Base-by-base conservation (phyloP, 2,329 filamentous ascomycete genomes). In the Tolypocladium pustulatum region DNA sequence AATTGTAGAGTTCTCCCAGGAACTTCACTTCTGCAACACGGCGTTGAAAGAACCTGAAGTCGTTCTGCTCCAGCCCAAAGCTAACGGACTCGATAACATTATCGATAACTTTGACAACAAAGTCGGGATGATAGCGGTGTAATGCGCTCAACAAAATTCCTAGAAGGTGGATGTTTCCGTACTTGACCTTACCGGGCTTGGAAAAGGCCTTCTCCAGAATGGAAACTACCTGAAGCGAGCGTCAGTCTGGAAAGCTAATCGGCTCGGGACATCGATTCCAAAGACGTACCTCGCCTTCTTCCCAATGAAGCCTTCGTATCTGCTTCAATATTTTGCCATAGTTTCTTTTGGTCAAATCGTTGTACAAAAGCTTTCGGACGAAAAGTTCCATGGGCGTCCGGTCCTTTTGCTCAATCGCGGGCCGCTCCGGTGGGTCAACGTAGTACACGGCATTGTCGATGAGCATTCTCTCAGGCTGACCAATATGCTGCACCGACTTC, bases 361-460 rank as follows among this genome's bases (percentile, higher is more conserved):
- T 77, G 68, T 97, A 99, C 62, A 99, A 82, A 55, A 99, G 80
- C 74, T 96, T 96, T 54, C 92, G 88, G 60, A 99, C 86, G 69
- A 95, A 99, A 32, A 95, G 80, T 65, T 99, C 93, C 69, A 94
- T 89, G 0, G 94, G 92, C 0, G 91, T 96, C 54, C 94, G 84
- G 73, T 99, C 94, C 72, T 97, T 99, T 69, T 97, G 93, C 72
- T 95, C 88, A 58, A 99, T 97, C 0, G 94, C 92, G 37, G 92
- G 89, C 61, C 94, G 85, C 70, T 96, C 88, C 0, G 94, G 95
- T 17, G 94, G 94, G 67, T 97, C 94, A 59, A 99, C 94, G 66
- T 97, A 97, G 74, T 99, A 99, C 59, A 97, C 85, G 4, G 94
- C 94, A 69, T 99, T 99, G 72, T 99, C 94, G 59, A 99, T 94